Conservation (phyloP, 768 basidiomycete genomes). For the Auriculariales sp. region DNA sequence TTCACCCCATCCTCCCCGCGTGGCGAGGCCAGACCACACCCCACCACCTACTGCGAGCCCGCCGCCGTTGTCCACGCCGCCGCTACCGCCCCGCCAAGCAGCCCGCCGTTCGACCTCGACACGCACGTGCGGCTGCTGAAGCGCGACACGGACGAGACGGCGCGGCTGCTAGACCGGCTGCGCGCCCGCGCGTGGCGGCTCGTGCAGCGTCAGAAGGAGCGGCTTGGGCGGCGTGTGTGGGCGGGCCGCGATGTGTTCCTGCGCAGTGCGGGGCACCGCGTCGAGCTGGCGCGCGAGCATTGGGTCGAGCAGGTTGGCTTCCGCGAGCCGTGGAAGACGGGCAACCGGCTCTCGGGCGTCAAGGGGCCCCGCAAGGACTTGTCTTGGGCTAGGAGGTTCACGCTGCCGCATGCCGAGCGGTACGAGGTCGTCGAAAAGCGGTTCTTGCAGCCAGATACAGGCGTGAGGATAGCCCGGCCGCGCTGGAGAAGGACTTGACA, state of each 20-base stretch:
- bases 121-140: constrained; percentile 42
- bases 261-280: constrained; percentile 15
- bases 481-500: not conserved
- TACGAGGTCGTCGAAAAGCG: not conserved
- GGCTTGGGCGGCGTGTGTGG: constrained; percentile 70
- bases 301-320: constrained; percentile 44
- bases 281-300: constrained; percentile 22
- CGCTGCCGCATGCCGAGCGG: not conserved
- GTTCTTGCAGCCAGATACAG: not conserved
- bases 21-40: too few species aligned
- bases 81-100: constrained; percentile 8
- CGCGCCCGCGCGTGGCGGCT: constrained; percentile 32
- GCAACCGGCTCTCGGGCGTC: not conserved
- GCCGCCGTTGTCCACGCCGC: constrained; percentile 20
- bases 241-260: constrained; percentile 40
- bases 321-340: not conserved
- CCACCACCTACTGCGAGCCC: too few species aligned
- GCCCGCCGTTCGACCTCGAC: constrained; percentile 30
- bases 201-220: constrained; percentile 53
- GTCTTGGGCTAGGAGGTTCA: not conserved
- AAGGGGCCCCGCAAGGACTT: not conserved
- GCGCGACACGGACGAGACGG: constrained; percentile 38
- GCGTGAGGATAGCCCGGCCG: not conserved
- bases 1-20: too few species aligned
- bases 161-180: constrained; percentile 27